Base-by-base conservation (phyloP, 1,284 basidiomycete species). In the Xerocomus minutiporus region DNA sequence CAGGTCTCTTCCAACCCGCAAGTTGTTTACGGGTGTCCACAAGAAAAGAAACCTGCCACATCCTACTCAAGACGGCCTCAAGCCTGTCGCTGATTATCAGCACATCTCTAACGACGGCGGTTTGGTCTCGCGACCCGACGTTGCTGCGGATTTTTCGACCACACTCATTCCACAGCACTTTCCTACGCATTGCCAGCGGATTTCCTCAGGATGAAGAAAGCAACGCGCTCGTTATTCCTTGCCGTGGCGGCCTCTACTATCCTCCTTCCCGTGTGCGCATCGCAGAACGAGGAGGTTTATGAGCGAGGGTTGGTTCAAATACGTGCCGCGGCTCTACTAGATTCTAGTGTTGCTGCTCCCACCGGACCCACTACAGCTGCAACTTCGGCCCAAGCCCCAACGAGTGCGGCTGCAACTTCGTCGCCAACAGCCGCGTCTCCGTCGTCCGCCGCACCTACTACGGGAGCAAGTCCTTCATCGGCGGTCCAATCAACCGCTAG, bases 171-270 rank as follows among this genome's bases (percentile, higher is more conserved):
- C 46, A 52, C 40, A 28, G 35, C 44, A 40, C 25, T 38, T 49
- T 53, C 35, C 43, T 8, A 20, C 51, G 36, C 44, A 51, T 35
- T 44, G 35, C 48, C 43, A 55, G 47, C 34, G 31, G 47, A 52
- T 12, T 23, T 44, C 31, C 44, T 43, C 51, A 54, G 25, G 48
- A 71, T 71, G 66, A 71, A 59, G 61, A 57, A 48, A 49, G 31
- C 61, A 46, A 54, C 50, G 17, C 61, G 57, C 29, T 63, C 61
- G 44, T 55, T 75, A 40, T 44, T 67, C 31, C 41, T 75, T 31
- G 61, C 68, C 41, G 46, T 60, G 44, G 57, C 61, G 31, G 57
- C 63, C 9, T 69, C 65, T 39, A 67, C 61, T 50, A 36, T 67
- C 43, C 51, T 70, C 17, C 54, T 70, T 52, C 65, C 65, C 46